Evolutionary conservation across 805 yeast genomes (phyloP), one percentile per base, ranked within the genome.

Genomic region (Yamadazyma ubonensis): DNA sequence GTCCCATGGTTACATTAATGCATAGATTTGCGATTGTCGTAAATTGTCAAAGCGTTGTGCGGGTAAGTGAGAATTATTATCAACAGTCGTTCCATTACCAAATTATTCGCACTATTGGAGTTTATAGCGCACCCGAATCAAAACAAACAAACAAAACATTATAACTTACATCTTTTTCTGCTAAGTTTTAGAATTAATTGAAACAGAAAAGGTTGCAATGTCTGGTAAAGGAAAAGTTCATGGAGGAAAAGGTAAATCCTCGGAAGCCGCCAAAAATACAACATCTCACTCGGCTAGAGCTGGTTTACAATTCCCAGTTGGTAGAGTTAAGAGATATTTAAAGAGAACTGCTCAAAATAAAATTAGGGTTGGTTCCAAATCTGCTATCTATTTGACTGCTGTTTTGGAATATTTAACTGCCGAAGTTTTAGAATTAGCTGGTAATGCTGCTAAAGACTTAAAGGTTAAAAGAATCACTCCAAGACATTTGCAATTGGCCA

Each of bases 401-500:
- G 98, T 91, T 31, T 78, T 91, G 52, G 98, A 91, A 68, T 91
- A 91, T 70, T 74, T 91, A 59, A 89, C 97, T 39, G 97, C 98
- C 27, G 98, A 91, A 74, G 96, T 91, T 36, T 77, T 91, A 57
- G 98, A 91, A 73, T 76, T 91, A 76, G 97, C 98, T 43, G 97
- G 98, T 69, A 91, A 91, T 63, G 98, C 98, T 26, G 97, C 98
- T 33, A 89, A 91, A 66, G 97, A 91, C 60, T 75, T 88, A 63
- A 86, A 87, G 65, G 93, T 88, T 53, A 89, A 90, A 71, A 88
- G 98, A 83, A 90, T 90, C 63, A 89, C 96, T 14, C 98, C 98
- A 58, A 86, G 98, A 71, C 98, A 90, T 67, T 75, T 90, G 59
- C 96, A 90, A 68, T 78, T 90, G 58, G 98, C 98, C 47, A 90